Conservation (phyloP, 805 yeast species). For the Metschnikowia lunata region DNA sequence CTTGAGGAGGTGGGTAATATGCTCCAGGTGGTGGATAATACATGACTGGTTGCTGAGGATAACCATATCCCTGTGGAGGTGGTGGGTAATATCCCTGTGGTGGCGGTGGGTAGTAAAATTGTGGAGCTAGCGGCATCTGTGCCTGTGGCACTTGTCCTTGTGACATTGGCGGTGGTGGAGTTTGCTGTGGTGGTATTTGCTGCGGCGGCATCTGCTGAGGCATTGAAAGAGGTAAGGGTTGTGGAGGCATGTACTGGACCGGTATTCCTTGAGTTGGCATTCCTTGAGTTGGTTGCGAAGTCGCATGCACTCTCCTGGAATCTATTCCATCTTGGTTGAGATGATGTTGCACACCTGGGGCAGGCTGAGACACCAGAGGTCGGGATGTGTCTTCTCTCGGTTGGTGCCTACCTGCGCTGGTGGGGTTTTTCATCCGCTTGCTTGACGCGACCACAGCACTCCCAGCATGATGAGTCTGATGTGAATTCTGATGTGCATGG, state of each 20-base stretch:
- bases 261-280: background rate
- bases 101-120: conserved; percentile 11
- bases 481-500: no score
- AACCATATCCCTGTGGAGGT: conserved; percentile 12
- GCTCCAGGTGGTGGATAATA: conserved; percentile 19
- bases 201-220: background rate
- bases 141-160: background rate
- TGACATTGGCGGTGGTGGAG: conserved; percentile 4
- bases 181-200: background rate
- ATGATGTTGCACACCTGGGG: no score
- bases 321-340: no score
- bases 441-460: no score
- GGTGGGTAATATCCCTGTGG: conserved; percentile 15
- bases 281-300: no score
- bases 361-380: no score
- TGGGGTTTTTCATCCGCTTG: no score
- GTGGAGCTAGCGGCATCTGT: background rate
- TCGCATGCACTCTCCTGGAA: no score
- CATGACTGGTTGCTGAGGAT: conserved; percentile 13
- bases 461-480: no score
- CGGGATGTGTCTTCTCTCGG: no score
- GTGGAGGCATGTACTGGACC: background rate
- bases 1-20: conserved; percentile 12
- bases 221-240: background rate
- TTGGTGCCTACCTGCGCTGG: no score